Evolutionary conservation across 345 rosid genomes (phyloP).

Genomic region (Zanthoxylum bungeanum): DNA sequence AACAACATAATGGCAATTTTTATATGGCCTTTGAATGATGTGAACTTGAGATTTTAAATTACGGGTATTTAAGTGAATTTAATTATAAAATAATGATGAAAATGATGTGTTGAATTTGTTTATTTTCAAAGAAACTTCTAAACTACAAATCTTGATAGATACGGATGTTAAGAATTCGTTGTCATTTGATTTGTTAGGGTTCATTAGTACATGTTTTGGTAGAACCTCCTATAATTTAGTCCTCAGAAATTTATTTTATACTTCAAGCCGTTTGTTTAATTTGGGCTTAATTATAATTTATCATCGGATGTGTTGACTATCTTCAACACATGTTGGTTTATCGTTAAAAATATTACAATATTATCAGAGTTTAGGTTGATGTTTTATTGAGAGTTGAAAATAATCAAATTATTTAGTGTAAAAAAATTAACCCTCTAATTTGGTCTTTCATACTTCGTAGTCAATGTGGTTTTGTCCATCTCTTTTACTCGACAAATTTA

Average conservation of each 20-base stretch:
- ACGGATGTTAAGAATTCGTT: conserved; percentile 4
- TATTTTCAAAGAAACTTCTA: conserved; percentile 4
- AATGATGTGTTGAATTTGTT: conserved; percentile 8
- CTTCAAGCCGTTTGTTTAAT: too few species aligned
- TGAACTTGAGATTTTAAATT: neutral
- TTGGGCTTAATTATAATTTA: too few species aligned
- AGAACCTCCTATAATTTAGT: neutral
- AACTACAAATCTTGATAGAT: neutral
- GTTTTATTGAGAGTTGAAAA: too few species aligned
- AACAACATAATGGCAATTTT: neutral
- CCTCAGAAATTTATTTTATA: neutral
- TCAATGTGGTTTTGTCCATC: neutral
- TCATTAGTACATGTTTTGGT: neutral
- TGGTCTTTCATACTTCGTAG: neutral
- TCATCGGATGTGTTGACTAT: too few species aligned
- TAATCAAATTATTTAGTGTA: too few species aligned
- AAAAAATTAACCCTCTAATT: too few species aligned
- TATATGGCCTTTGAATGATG: neutral
- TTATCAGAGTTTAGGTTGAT: too few species aligned
- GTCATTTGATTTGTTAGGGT: neutral
- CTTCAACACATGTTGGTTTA: neutral
- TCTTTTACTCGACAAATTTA: neutral
- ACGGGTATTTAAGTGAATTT: too few species aligned
- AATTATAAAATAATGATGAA: neutral
- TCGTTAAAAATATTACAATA: too few species aligned